These are phyloP conservation scores for Picochlorum sp. DNA, from an alignment of 139 green algal genomes.

Conservation along the genomic window DNA sequence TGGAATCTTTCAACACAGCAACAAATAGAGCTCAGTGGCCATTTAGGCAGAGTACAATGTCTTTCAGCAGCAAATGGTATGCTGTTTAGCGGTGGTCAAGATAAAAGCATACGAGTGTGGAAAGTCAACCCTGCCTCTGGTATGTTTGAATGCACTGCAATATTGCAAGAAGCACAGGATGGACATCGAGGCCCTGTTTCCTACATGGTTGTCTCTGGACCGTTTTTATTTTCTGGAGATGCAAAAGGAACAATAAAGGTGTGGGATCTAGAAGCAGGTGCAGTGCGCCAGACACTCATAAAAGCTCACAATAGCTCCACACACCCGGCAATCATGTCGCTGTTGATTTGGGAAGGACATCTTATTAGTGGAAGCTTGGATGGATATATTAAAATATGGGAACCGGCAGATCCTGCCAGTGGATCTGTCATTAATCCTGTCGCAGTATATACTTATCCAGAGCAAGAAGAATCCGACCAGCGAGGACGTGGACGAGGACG, in stretches of 20 bases:
- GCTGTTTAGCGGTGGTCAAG: constrained; percentile 54
- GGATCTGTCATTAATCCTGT: constrained; percentile 22
- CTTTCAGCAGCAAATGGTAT: constrained; percentile 30
- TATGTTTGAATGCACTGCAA: constrained; percentile 33
- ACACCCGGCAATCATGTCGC: constrained; percentile 34
- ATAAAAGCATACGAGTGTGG: constrained; percentile 59
- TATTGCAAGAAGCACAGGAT: constrained; percentile 21
- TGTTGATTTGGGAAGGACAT: constrained; percentile 55
- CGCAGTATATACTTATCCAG: constrained; percentile 24
- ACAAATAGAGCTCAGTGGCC: constrained; percentile 37
- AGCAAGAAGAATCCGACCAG: constrained; percentile 2
- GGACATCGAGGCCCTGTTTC: constrained; percentile 44
- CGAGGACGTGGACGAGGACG: not conserved
- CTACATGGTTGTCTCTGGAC: constrained; percentile 23
- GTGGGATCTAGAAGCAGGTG: constrained; percentile 49
- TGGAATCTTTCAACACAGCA: constrained; percentile 40
- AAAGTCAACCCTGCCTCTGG: constrained; percentile 32
- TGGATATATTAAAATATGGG: constrained; percentile 41
- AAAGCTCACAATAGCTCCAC: constrained; percentile 24
- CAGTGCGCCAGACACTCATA: constrained; percentile 37
- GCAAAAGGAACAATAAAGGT: constrained; percentile 55
- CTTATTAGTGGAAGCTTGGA: constrained; percentile 55
- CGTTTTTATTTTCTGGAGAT: constrained; percentile 60
- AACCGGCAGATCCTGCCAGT: constrained; percentile 11
- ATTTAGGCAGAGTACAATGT: constrained; percentile 33